These are phyloP conservation scores for Boletus bicolor DNA, from an alignment of 768 basidiomycete genomes.

Conservation along the genomic window DNA sequence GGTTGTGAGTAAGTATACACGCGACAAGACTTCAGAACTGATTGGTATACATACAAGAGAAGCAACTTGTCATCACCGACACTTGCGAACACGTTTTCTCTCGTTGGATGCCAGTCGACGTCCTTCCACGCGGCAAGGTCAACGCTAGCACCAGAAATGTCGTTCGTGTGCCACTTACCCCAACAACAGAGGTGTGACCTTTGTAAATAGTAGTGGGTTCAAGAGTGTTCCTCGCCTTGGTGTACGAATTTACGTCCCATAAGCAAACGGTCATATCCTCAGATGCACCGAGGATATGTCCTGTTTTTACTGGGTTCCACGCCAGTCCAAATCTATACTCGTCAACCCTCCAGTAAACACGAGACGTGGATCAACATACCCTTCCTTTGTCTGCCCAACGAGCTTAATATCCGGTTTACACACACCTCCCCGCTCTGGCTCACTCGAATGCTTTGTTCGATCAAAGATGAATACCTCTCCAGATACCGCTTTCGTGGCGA, in stretches of 20 bases:
- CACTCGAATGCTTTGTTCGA: constrained; percentile 92
- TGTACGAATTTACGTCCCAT: constrained; percentile 93
- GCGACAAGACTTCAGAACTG: neutral
- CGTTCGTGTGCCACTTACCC: constrained; percentile 48
- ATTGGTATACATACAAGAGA: constrained; percentile 65
- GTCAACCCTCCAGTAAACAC: constrained; percentile 3
- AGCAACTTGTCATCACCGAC: constrained; percentile 96
- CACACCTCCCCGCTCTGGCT: constrained; percentile 79
- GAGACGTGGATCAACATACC: constrained; percentile 49
- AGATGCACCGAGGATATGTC: constrained; percentile 86
- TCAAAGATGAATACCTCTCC: constrained; percentile 97
- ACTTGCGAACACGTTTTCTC: constrained; percentile 86
- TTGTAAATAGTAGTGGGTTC: constrained; percentile 82
- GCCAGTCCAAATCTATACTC: constrained; percentile 83
- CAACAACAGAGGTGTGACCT: constrained; percentile 90
- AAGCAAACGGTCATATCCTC: constrained; percentile 96
- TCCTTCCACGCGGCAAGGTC: constrained; percentile 50
- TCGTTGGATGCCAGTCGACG: constrained; percentile 89
- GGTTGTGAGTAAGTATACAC: neutral
- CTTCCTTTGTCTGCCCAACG: constrained; percentile 89
- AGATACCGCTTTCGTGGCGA: constrained; percentile 90
- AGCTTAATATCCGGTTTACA: constrained; percentile 91
- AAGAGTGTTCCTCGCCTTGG: constrained; percentile 71
- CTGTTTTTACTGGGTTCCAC: constrained; percentile 84
- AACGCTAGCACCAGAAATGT: neutral